Evolutionary conservation across 129 eudicot genomes (phyloP).

Genomic region (Flaveria trinervia): DNA sequence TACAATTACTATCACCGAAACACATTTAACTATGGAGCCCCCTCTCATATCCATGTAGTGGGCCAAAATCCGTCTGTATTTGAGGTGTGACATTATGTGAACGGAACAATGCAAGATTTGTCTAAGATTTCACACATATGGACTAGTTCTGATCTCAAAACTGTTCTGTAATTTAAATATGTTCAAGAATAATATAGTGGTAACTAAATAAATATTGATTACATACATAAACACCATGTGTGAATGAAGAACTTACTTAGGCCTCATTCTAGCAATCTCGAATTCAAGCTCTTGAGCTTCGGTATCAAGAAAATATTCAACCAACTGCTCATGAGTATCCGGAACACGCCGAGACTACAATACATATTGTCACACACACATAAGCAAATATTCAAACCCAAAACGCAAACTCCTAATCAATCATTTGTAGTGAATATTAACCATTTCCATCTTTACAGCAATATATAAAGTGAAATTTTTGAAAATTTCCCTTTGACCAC

Average conservation of each 20-base stretch:
- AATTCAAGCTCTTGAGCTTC: conserved; percentile 93
- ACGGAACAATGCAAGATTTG: not conserved
- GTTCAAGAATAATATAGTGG: not conserved
- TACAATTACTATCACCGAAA: not conserved
- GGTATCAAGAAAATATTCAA: conserved; percentile 93
- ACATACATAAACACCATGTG: no score
- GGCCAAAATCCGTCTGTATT: not conserved
- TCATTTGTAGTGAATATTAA: no score
- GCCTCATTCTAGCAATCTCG: conserved; percentile 90
- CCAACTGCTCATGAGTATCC: conserved; percentile 53
- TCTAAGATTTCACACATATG: not conserved
- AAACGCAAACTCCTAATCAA: no score
- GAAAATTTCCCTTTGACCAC: no score
- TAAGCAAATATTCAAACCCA: not conserved
- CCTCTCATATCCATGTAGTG: not conserved
- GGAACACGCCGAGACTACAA: conserved; percentile 74
- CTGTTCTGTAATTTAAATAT: not conserved
- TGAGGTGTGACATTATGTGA: no score
- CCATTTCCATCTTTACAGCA: no score
- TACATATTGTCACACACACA: not conserved
- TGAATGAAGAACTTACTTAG: conserved; percentile 50
- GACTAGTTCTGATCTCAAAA: not conserved
- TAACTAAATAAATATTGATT: not conserved
- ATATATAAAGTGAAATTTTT: no score
- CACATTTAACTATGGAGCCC: not conserved